phyloP scores from a whole-genome alignment of 495 filamentous ascomycete species.

The Annulohypoxylon stygium region DNA sequence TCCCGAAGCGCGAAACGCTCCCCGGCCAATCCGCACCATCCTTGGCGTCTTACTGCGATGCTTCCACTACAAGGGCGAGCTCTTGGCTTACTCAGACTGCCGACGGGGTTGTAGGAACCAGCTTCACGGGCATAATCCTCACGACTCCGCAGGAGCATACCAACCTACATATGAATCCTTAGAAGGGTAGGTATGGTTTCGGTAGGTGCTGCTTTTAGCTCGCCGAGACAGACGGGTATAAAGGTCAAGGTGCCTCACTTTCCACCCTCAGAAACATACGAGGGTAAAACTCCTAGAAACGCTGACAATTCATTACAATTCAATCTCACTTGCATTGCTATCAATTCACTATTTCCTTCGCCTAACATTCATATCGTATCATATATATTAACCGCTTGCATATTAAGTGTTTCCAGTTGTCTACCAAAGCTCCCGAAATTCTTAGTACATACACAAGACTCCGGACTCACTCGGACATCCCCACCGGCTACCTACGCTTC shows the following conservation, averaged over 20 bases:
- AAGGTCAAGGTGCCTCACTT: slow-evolving; percentile 24
- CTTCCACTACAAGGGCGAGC: slow-evolving; percentile 28
- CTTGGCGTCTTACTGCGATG: slow-evolving; percentile 49
- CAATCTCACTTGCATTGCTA: slow-evolving; percentile 22
- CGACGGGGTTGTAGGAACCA: slow-evolving; percentile 16
- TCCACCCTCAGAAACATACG: slow-evolving; percentile 3
- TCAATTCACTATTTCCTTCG: neutral
- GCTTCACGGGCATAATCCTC: slow-evolving; percentile 23
- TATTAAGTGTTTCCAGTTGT: neutral
- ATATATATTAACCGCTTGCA: neutral
- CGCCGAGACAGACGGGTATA: slow-evolving; percentile 24
- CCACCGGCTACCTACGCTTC: slow-evolving; percentile 14
- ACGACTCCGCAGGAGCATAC: slow-evolving; percentile 22
- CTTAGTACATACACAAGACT: neutral
- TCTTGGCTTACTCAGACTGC: slow-evolving; percentile 40
- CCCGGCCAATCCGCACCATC: slow-evolving; percentile 31
- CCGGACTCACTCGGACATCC: slow-evolving; percentile 35
- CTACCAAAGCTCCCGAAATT: neutral
- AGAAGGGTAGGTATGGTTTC: slow-evolving; percentile 8
- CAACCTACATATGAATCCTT: slow-evolving; percentile 17
- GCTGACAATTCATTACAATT: slow-evolving; percentile 16
- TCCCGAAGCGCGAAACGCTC: slow-evolving; percentile 17
- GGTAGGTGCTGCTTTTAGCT: slow-evolving; percentile 16
- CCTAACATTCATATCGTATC: neutral
- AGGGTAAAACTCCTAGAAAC: neutral